These are phyloP conservation scores for Carnegiea gigantea DNA, from an alignment of 179 eudicot genomes.

Conservation along the genomic window DNA sequence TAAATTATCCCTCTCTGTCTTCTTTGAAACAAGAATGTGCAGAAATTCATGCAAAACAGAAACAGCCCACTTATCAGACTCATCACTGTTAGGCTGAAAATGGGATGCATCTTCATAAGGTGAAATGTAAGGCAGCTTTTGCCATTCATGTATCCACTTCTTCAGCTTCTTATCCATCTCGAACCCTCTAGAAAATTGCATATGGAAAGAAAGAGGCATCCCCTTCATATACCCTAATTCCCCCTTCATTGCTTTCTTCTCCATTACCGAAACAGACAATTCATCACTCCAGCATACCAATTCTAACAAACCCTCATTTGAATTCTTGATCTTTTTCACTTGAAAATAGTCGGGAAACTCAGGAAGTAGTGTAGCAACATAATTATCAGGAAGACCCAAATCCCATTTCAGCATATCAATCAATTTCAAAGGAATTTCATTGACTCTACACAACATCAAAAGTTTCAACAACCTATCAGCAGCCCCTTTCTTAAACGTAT, in stretches of 20 bases:
- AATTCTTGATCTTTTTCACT: slow-evolving; percentile 29
- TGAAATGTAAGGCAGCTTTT: slow-evolving; percentile 72
- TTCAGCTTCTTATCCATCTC: slow-evolving; percentile 78
- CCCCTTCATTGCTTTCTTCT: slow-evolving; percentile 42
- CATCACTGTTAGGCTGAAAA: slow-evolving; percentile 49
- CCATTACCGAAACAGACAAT: slow-evolving; percentile 59
- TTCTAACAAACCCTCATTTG: slow-evolving; percentile 44
- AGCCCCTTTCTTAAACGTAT: slow-evolving; percentile 37
- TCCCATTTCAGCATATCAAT: slow-evolving; percentile 61
- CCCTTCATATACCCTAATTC: slow-evolving; percentile 37
- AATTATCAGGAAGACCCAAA: slow-evolving; percentile 71
- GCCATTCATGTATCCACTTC: slow-evolving; percentile 88
- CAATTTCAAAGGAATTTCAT: slow-evolving; percentile 55
- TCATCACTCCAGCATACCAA: slow-evolving; percentile 79
- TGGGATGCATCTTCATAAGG: slow-evolving; percentile 69
- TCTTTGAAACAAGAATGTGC: slow-evolving; percentile 62
- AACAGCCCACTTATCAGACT: slow-evolving; percentile 75
- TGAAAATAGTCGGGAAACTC: slow-evolving; percentile 78
- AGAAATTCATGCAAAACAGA: slow-evolving; percentile 73
- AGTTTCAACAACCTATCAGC: slow-evolving; percentile 65
- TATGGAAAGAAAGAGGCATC: slow-evolving; percentile 49
- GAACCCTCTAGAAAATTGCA: slow-evolving; percentile 60
- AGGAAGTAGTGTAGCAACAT: slow-evolving; percentile 43
- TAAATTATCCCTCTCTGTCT: slow-evolving; percentile 66
- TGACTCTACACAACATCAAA: slow-evolving; percentile 60